These are phyloP conservation scores for Trypethelium eluteriae DNA, from an alignment of 495 filamentous ascomycete species.

Conservation along the genomic window DNA sequence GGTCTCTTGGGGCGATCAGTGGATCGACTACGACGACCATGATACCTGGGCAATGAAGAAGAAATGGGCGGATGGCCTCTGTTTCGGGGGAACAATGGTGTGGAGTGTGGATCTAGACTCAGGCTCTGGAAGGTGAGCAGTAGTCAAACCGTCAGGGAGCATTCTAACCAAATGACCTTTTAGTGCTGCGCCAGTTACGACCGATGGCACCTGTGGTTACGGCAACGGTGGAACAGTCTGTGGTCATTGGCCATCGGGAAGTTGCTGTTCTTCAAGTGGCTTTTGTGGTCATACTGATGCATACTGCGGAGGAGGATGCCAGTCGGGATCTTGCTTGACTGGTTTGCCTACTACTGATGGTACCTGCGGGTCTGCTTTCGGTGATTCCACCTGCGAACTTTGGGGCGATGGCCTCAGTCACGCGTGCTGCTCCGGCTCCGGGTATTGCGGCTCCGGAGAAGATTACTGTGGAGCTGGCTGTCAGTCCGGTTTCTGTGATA, in stretches of 20 bases:
- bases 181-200: background rate
- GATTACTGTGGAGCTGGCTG: constrained; percentile 1
- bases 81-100: constrained; percentile 36
- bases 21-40: constrained; percentile 36
- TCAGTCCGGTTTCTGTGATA: background rate
- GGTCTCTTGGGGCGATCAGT: constrained; percentile 28
- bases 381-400: background rate
- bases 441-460: background rate
- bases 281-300: background rate
- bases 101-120: constrained; percentile 35
- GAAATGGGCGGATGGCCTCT: constrained; percentile 22
- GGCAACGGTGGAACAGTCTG: background rate
- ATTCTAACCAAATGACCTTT: background rate
- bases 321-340: background rate
- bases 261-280: background rate
- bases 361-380: background rate
- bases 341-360: background rate
- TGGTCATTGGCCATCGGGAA: background rate
- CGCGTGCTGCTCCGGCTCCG: background rate
- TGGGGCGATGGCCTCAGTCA: background rate
- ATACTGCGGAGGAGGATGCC: constrained; percentile 5
- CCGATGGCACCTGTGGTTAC: background rate
- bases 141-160: background rate
- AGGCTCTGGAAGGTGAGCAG: background rate
- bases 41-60: constrained; percentile 26